These are phyloP conservation scores for Termitomyces sp. DNA, from an alignment of 768 basidiomycete species.

Conservation along the genomic window DNA sequence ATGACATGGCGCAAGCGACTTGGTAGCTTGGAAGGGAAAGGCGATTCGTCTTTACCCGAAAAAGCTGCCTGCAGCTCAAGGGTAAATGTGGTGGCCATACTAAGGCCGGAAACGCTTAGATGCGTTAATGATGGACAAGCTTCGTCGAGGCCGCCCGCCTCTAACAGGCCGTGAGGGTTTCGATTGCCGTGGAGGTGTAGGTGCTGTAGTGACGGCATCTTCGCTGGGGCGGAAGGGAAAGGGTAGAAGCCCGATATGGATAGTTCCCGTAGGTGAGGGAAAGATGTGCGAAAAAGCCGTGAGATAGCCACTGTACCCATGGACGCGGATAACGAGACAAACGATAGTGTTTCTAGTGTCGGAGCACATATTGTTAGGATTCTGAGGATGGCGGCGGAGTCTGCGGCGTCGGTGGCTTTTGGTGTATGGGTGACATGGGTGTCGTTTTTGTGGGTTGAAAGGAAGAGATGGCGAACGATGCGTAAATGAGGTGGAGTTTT, in stretches of 20 bases:
- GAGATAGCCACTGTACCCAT: constrained; percentile 37
- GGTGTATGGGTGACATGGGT: constrained; percentile 2
- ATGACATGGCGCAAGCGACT: constrained; percentile 17
- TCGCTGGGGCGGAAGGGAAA: constrained; percentile 32
- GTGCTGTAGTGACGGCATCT: constrained; percentile 34
- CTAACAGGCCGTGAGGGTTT: constrained; percentile 45
- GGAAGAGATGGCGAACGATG: constrained; percentile 39
- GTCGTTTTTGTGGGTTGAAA: constrained; percentile 28
- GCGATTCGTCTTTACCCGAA: constrained; percentile 5
- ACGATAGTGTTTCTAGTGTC: constrained; percentile 36
- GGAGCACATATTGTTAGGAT: constrained; percentile 35
- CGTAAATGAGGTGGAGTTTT: constrained; percentile 31
- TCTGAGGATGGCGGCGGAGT: constrained; percentile 20
- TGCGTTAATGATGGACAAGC: constrained; percentile 36
- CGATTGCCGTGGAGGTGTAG: constrained; percentile 47
- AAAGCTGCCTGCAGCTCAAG: constrained; percentile 36
- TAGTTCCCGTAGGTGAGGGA: constrained; percentile 38
- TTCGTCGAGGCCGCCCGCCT: constrained; percentile 31
- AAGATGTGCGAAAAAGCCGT: constrained; percentile 36
- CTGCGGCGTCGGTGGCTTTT: constrained; percentile 4
- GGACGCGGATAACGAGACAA: constrained; percentile 29
- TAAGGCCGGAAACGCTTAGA: constrained; percentile 40
- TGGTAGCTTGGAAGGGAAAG: constrained; percentile 24
- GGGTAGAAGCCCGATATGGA: constrained; percentile 47
- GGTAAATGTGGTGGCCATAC: constrained; percentile 36